phyloP scores from a whole-genome alignment of 805 yeast genomes.

The Yarrowia sp. region DNA sequence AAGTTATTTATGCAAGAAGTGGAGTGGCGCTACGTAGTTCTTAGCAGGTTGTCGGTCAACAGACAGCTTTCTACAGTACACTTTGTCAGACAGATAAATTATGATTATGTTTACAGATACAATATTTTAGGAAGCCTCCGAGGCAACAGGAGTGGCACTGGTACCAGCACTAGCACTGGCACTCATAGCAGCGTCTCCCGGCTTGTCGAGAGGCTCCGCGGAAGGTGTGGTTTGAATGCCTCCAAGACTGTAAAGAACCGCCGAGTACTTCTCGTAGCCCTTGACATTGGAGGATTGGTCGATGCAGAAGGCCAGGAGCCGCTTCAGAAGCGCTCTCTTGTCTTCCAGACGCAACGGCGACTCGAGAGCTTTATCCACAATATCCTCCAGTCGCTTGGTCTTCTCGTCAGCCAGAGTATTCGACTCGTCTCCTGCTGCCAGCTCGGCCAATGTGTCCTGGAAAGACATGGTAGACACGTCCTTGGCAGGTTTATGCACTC shows the following conservation, averaged over 20 bases:
- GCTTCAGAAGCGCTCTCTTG: slow-evolving; percentile 20
- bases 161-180: neutral
- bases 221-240: slow-evolving; percentile 12
- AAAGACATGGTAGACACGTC: slow-evolving; percentile 23
- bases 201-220: slow-evolving; percentile 24
- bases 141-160: neutral
- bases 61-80: no score
- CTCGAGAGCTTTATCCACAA: slow-evolving; percentile 17
- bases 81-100: slow-evolving; percentile 5
- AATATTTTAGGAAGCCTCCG: slow-evolving; percentile 11
- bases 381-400: slow-evolving; percentile 9
- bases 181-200: slow-evolving; percentile 19
- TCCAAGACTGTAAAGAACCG: slow-evolving; percentile 24
- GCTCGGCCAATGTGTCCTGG: slow-evolving; percentile 17
- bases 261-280: slow-evolving; percentile 33
- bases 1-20: neutral
- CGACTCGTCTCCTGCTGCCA: neutral
- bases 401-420: slow-evolving; percentile 2
- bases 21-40: no score
- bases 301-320: slow-evolving; percentile 14
- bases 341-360: slow-evolving; percentile 14
- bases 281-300: slow-evolving; percentile 19
- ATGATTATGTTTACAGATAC: slow-evolving; percentile 28
- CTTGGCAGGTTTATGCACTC: slow-evolving; percentile 23
- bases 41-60: no score